Base-by-base conservation (phyloP, 768 basidiomycete genomes). In the Rhodotorula graminis region DNA sequence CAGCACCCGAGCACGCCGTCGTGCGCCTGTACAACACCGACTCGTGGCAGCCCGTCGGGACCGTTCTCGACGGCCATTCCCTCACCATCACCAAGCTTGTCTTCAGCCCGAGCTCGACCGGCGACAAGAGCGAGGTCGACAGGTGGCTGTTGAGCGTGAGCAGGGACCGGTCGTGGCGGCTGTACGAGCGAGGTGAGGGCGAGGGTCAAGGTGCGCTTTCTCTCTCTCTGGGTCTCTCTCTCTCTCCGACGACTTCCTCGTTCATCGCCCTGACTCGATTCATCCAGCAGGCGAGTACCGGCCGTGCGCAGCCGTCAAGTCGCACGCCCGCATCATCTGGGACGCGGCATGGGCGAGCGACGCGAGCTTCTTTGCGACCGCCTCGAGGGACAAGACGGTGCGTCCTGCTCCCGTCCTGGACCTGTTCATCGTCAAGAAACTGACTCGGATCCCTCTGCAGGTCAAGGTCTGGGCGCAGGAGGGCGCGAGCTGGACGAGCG, bases 281-380 rank as follows among this genome's bases (percentile, higher is more conserved):
- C 10, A 16, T 61, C 78, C 44, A 71, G 25, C 76, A 76, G 91
- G 86, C 2, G 93, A 87, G 79, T 73, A 83, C 15, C 87, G 88
- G 5, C 77, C 88, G 31, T 86, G 87, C 10, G 85, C 86, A 25
- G 87, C 74, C 1, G 77, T 93, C 69, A 95, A 91, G 81, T 88
- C 91, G 0, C 96, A 98, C 81, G 86, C 86, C 2, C 86, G 96
- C 52, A 96, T 99, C 78, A 90, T 99, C 49, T 94, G 96, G 93
- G 96, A 98, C 80, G 91, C 90, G 78, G 87, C 88, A 23, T 99
- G 94, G 93, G 85, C 90, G 2, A 78, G 82, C 2, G 88, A 91
- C 75, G 87, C 88, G 14, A 85, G 88, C 76, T 78, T 89, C 25
- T 99, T 99, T 78, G 93, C 88, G 19, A 98, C 96, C 5, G 94